Evolutionary conservation across 495 filamentous ascomycete species (phyloP).

Genomic region (Aspergillus heteromorphus): DNA sequence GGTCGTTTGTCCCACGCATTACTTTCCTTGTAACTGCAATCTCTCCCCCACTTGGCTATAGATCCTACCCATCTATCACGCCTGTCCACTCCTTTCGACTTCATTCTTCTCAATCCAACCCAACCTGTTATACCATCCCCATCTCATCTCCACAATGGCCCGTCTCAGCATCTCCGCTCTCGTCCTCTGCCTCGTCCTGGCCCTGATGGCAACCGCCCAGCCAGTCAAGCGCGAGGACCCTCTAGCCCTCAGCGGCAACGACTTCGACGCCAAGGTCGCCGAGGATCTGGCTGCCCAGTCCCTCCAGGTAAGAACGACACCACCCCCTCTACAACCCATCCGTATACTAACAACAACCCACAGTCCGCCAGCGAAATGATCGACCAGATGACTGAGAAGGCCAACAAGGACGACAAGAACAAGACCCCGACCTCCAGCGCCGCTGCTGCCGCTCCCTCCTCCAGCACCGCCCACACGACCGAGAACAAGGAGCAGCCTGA

Average conservation of each 20-base stretch:
- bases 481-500: constrained; percentile 7
- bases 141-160: constrained; percentile 27
- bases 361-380: constrained; percentile 19
- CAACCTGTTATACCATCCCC: neutral
- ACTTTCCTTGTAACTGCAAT: neutral
- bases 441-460: neutral
- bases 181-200: constrained; percentile 28
- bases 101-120: neutral
- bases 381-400: constrained; percentile 15
- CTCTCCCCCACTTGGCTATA: neutral
- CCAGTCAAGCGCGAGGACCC: constrained; percentile 23
- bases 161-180: constrained; percentile 32
- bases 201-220: constrained; percentile 26
- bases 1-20: neutral
- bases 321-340: neutral
- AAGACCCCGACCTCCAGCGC: constrained; percentile 5
- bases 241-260: neutral
- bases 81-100: constrained; percentile 8
- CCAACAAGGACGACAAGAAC: constrained; percentile 9
- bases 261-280: neutral
- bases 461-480: constrained; percentile 1
- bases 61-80: constrained; percentile 1
- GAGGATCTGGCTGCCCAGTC: constrained; percentile 14
- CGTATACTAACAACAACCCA: neutral
- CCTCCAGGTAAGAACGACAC: constrained; percentile 8